Evolutionary conservation across 2,329 filamentous ascomycete species (phyloP), one percentile per base, ranked within the genome.

Genomic region (Monilinia vaccinii-corymbosi): DNA sequence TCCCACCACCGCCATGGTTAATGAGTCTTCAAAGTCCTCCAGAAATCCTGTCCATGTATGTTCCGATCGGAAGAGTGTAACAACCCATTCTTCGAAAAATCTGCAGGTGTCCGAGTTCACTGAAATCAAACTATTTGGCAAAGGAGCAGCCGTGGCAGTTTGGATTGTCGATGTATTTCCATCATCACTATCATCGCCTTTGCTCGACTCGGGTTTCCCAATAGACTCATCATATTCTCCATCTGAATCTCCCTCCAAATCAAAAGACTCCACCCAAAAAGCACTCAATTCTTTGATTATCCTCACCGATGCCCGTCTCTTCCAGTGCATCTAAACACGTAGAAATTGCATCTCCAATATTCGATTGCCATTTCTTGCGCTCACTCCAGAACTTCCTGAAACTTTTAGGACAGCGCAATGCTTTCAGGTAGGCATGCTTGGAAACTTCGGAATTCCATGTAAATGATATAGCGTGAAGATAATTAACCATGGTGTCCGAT

Each of bases 211-310:
- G 3, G 28, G 46, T 16, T 51, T 25, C 8, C n/a, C 38, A 18
- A 58, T 4, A 3, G 38, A 52, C 14, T 42, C 31, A 53, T 34
- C 36, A 16, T 58, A 57, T 23, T 62, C 63, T 1, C 61, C 53
- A 46, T 64, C 62, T 4, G 53, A 63, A 16, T 63, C 61, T 18
- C 55, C 52, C 25, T 59, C 59, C 8, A 18, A n/a, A 28, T 60
- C 57, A 18, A 64, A 64, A 18, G 58, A 48, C 32, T 63, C 62
- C 6, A 63, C 53, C 59, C 63, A 65, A 4, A 64, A 48, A 3
- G 47, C 64, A 31, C 47, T 51, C 11, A 63, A 55, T 38, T 65
- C 59, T 4, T 4, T 59, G 47, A 47, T 36, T 65, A 51, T 65
- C 57, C 21, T 55, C 38, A 47, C 62, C 55, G 23, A 63, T 58